Conservation (phyloP, 441 rosid species). For the Biscutella laevigata region DNA sequence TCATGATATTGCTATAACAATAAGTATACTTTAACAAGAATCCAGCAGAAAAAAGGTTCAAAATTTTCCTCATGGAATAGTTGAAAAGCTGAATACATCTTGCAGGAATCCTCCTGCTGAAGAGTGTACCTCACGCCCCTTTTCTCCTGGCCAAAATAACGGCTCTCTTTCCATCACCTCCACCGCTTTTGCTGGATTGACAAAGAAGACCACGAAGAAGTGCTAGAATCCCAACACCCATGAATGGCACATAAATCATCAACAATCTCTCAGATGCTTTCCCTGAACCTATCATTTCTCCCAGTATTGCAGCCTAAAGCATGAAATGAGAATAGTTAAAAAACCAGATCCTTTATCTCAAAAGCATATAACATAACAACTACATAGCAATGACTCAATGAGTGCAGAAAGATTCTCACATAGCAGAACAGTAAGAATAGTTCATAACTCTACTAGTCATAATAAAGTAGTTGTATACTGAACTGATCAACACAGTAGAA, state of each 20-base stretch:
- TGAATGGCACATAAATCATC: constrained; percentile 43
- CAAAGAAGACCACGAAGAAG: constrained; percentile 52
- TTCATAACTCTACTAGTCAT: background rate
- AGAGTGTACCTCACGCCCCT: constrained; percentile 28
- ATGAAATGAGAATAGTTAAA: background rate
- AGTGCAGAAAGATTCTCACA: background rate
- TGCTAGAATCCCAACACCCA: constrained; percentile 54
- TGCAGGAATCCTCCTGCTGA: background rate
- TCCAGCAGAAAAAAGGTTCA: background rate
- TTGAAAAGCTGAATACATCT: background rate
- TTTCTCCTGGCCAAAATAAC: constrained; percentile 39
- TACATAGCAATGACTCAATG: background rate
- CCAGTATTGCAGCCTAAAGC: constrained; percentile 45
- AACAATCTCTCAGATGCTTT: constrained; percentile 47
- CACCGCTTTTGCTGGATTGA: constrained; percentile 14
- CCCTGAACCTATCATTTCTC: constrained; percentile 51
- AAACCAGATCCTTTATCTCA: background rate
- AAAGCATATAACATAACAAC: background rate
- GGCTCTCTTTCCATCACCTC: constrained; percentile 30
- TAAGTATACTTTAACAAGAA: background rate
- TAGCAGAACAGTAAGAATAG: background rate
- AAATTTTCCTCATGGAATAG: background rate
- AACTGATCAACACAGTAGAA: background rate
- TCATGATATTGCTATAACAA: background rate
- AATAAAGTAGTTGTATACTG: background rate